These are phyloP conservation scores for Aspergillus terreus DNA, from an alignment of 2,329 filamentous ascomycete species.

Conservation along the genomic window DNA sequence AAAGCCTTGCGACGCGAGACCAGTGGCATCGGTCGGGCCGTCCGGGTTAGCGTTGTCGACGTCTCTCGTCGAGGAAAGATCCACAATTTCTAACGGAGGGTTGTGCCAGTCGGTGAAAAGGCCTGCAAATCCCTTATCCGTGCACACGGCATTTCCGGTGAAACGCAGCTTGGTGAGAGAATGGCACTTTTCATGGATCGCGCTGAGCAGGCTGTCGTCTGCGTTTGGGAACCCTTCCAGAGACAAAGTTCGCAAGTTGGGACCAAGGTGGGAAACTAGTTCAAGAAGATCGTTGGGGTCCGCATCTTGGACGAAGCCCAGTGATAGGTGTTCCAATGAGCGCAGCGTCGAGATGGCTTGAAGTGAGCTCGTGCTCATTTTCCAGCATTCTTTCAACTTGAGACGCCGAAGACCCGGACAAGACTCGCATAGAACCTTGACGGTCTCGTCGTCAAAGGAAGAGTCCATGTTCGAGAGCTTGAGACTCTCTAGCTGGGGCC, in stretches of 20 bases:
- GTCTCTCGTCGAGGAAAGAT: slow-evolving; percentile 74
- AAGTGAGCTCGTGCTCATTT: slow-evolving; percentile 64
- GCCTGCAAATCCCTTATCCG: slow-evolving; percentile 66
- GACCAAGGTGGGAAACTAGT: slow-evolving; percentile 61
- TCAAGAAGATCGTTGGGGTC: slow-evolving; percentile 56
- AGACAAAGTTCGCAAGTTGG: slow-evolving; percentile 70
- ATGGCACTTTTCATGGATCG: slow-evolving; percentile 67
- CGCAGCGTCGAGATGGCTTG: slow-evolving; percentile 59
- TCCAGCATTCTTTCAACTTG: slow-evolving; percentile 78
- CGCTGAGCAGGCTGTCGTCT: slow-evolving; percentile 66
- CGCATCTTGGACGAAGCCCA: slow-evolving; percentile 61
- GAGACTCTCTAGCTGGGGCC: slow-evolving; percentile 61
- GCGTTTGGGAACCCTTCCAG: slow-evolving; percentile 64
- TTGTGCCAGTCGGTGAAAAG: slow-evolving; percentile 78
- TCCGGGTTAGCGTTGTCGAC: slow-evolving; percentile 68
- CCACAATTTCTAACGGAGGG: slow-evolving; percentile 63
- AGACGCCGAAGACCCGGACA: slow-evolving; percentile 70
- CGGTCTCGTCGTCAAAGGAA: slow-evolving; percentile 69
- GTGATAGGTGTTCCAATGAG: slow-evolving; percentile 68
- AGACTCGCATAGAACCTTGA: slow-evolving; percentile 57
- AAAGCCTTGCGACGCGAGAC: slow-evolving; percentile 73
- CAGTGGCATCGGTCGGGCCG: slow-evolving; percentile 60
- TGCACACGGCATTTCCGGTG: slow-evolving; percentile 70
- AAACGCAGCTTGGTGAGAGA: slow-evolving; percentile 74
- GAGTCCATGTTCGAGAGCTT: slow-evolving; percentile 82